These are phyloP conservation scores for Rostrohypoxylon terebratum DNA, from an alignment of 495 filamentous ascomycete genomes.

Conservation along the genomic window DNA sequence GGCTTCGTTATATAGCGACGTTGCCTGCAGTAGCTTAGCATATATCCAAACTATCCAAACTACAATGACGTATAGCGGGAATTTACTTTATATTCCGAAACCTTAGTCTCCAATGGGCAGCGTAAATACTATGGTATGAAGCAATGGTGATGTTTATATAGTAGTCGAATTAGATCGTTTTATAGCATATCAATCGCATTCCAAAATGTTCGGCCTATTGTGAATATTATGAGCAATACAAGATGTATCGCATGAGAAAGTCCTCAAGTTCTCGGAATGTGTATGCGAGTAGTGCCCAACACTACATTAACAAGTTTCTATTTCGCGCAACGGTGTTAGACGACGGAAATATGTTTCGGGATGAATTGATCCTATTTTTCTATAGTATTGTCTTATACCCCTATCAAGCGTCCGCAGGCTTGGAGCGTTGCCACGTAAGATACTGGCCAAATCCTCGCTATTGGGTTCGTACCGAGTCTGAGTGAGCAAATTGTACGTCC, in stretches of 20 bases:
- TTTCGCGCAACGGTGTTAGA: neutral
- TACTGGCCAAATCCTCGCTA: neutral
- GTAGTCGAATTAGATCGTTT: neutral
- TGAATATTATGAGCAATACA: neutral
- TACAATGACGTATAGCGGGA: constrained; percentile 9
- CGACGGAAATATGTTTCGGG: neutral
- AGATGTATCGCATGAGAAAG: constrained; percentile 2
- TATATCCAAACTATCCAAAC: no score
- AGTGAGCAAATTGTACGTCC: neutral
- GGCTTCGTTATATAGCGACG: neutral
- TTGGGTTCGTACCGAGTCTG: neutral
- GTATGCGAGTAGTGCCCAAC: neutral
- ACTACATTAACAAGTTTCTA: neutral
- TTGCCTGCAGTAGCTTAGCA: constrained; percentile 16
- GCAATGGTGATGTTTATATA: neutral
- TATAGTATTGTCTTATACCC: neutral
- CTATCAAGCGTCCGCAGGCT: neutral
- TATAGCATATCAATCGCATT: neutral
- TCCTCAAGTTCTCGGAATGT: neutral
- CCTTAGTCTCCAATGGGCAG: neutral
- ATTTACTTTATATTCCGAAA: neutral
- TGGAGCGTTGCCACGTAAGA: neutral
- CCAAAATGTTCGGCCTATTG: neutral
- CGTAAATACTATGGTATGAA: neutral
- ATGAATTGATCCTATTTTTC: neutral